These are phyloP conservation scores for Funneliformis caledonium DNA, from an alignment of 371 early-diverging fungal genomes.

Conservation along the genomic window DNA sequence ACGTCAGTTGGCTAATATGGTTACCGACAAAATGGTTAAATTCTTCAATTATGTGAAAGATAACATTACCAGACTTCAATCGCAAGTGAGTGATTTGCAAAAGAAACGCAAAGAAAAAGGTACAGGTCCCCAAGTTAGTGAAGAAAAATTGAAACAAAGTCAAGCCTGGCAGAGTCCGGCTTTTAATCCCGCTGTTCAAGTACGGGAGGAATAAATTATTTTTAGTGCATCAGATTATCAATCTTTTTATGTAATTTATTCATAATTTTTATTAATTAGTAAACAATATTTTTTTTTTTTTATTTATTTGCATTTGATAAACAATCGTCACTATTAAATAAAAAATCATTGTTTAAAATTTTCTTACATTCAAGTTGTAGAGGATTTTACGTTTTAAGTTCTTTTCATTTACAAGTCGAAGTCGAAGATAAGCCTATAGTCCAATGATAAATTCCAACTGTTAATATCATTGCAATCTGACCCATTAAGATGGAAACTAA, in stretches of 20 bases:
- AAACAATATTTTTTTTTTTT: neutral
- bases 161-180: neutral
- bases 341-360: too few relatives aligned
- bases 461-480: slow-evolving; percentile 57
- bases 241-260: too few relatives aligned
- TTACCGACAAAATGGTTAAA: slow-evolving; percentile 42
- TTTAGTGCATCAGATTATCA: too few relatives aligned
- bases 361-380: too few relatives aligned
- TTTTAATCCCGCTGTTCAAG: neutral
- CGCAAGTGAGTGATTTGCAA: neutral
- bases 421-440: slow-evolving; percentile 36
- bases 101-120: neutral
- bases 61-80: neutral
- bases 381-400: neutral
- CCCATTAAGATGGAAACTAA: slow-evolving; percentile 51
- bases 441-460: slow-evolving; percentile 62
- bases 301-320: too few relatives aligned
- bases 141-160: neutral
- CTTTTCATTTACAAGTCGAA: neutral
- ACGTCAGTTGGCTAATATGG: slow-evolving; percentile 45
- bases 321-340: too few relatives aligned
- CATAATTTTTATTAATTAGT: too few relatives aligned
- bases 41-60: slow-evolving; percentile 40
- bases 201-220: too few relatives aligned
- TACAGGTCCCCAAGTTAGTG: neutral